A percentile compares a stretch with the other conserved stretches of the same genome.
phyloP scores from a whole-genome alignment of 768 basidiomycete genomes.

The Tricholoma matsutake region DNA sequence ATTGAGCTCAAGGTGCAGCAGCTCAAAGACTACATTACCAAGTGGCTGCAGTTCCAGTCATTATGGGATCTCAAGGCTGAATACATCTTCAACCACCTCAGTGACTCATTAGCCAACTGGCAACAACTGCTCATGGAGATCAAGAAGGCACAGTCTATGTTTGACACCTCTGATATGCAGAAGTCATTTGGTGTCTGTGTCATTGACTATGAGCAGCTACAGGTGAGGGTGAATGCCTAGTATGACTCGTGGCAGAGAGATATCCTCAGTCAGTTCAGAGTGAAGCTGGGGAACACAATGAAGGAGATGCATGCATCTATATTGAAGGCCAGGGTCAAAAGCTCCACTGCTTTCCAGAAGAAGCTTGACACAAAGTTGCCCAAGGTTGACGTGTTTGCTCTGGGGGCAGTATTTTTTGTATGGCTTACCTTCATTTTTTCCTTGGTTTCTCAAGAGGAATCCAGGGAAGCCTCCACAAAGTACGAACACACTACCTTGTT shows the following conservation, averaged over 20 bases:
- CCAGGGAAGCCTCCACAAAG: too few relatives aligned
- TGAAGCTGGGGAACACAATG: conserved; percentile 92
- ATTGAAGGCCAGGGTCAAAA: conserved; percentile 84
- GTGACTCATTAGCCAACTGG: conserved; percentile 92
- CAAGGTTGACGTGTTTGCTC: too few relatives aligned
- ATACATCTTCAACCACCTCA: conserved; percentile 92
- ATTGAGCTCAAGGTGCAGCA: too few relatives aligned
- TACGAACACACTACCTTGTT: too few relatives aligned
- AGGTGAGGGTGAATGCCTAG: conserved; percentile 95
- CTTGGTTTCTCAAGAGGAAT: too few relatives aligned
- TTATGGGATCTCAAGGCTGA: too few relatives aligned
- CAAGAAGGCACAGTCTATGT: conserved; percentile 93
- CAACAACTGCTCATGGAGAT: conserved; percentile 95
- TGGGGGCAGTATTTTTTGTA: too few relatives aligned
- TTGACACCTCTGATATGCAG: conserved; percentile 94
- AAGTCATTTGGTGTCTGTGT: conserved; percentile 91
- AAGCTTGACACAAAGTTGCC: too few relatives aligned
- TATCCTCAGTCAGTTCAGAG: conserved; percentile 87
- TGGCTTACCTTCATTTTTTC: too few relatives aligned
- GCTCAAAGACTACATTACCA: too few relatives aligned
- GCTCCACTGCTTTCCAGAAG: too few relatives aligned
- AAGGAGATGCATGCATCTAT: conserved; percentile 96
- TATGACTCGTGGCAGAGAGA: conserved; percentile 99
- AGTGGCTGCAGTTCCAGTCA: too few relatives aligned
- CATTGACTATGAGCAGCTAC: conserved; percentile 97